A percentile compares a stretch with the other conserved stretches of the same genome.
Conservation (phyloP, 495 filamentous ascomycete genomes). For the Hyaloscypha hepaticicola region DNA sequence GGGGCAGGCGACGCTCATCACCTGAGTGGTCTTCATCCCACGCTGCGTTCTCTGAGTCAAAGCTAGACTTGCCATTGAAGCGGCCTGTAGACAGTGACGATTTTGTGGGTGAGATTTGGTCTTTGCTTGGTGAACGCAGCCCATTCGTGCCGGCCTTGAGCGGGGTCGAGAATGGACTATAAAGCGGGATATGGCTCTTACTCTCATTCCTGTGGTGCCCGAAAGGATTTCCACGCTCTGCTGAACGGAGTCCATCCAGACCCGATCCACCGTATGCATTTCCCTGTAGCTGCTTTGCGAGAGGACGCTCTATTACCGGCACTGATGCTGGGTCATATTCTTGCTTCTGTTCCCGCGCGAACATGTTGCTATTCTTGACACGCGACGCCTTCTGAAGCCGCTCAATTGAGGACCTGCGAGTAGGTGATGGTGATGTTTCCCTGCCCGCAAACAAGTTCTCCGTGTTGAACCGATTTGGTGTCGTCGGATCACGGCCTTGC, state of each 20-base stretch:
- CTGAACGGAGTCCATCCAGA: conserved; percentile 45
- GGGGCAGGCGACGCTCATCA: conserved; percentile 53
- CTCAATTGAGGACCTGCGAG: conserved; percentile 85
- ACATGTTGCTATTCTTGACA: conserved; percentile 96
- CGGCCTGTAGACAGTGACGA: conserved; percentile 75
- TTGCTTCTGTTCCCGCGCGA: conserved; percentile 81
- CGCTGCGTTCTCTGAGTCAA: conserved; percentile 67
- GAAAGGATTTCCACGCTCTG: conserved; percentile 35
- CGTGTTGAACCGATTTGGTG: conserved; percentile 58
- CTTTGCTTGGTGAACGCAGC: conserved; percentile 66
- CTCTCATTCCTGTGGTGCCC: conserved; percentile 46
- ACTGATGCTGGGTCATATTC: conserved; percentile 85
- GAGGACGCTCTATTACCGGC: conserved; percentile 72
- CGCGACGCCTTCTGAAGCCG: conserved; percentile 89
- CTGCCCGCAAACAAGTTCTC: conserved; percentile 70
- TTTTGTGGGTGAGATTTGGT: conserved; percentile 76
- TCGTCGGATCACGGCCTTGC: conserved; percentile 72
- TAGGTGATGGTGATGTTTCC: conserved; percentile 61
- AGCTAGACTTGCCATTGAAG: conserved; percentile 63
- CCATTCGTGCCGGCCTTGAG: conserved; percentile 30
- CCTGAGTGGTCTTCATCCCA: conserved; percentile 64
- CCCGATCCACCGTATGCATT: conserved; percentile 56
- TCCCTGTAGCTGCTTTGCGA: conserved; percentile 67
- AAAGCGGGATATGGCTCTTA: conserved; percentile 47
- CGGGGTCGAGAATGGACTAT: conserved; percentile 33